Conservation (phyloP, 306 rosid genomes). For the Alnus rubra region DNA sequence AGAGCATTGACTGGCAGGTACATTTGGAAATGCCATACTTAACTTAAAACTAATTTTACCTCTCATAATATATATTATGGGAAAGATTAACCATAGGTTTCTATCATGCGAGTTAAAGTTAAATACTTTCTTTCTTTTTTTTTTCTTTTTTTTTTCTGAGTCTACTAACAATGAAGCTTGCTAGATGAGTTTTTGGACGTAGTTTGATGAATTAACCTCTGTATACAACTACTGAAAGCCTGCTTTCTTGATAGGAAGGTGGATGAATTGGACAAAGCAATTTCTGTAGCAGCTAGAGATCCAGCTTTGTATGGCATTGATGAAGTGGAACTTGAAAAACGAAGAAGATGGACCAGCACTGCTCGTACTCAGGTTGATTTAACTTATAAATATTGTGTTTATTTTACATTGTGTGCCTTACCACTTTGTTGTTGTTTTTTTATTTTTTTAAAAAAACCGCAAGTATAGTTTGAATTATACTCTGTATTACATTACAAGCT, state of each 20-base stretch:
- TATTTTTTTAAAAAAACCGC: not conserved
- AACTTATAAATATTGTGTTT: too few relatives aligned
- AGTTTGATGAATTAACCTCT: not conserved
- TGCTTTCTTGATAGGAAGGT: constrained; percentile 91
- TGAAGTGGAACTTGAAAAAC: constrained; percentile 78
- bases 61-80: not conserved
- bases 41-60: not conserved
- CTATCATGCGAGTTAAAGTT: constrained; percentile 8
- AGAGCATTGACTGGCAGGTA: constrained; percentile 97
- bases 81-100: not conserved
- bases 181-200: not conserved
- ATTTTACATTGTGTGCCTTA: too few relatives aligned
- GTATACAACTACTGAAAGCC: constrained; percentile 53
- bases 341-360: constrained; percentile 87
- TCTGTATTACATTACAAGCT: not conserved
- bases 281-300: constrained; percentile 90
- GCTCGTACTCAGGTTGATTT: constrained; percentile 66
- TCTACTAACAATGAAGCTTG: not conserved
- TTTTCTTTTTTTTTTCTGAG: constrained; percentile 6
- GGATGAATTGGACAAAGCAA: constrained; percentile 93
- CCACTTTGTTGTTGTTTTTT: too few relatives aligned
- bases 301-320: constrained; percentile 90
- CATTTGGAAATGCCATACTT: not conserved
- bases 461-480: constrained; percentile 4
- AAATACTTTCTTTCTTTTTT: not conserved